Percentiles rank a stretch among this genome's conserved stretches.
phyloP scores from a whole-genome alignment of 345 rosid species.

The Eucalyptus tenuipes region DNA sequence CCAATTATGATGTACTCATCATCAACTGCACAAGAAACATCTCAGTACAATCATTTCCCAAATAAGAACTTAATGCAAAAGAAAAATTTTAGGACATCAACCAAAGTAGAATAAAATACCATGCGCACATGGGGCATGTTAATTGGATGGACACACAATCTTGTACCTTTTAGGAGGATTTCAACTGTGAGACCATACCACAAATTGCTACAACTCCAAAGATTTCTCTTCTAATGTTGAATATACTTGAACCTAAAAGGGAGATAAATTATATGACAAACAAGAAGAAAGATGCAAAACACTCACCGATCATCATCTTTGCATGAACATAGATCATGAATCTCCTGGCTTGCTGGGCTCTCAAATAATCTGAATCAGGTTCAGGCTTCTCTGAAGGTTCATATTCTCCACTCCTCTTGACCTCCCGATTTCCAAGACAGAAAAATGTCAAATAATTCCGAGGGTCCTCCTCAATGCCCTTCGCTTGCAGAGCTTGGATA shows the following conservation, averaged over 20 bases:
- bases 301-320: slow-evolving; percentile 96
- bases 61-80: not conserved
- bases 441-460: slow-evolving; percentile 83
- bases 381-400: slow-evolving; percentile 79
- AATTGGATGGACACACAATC: not conserved
- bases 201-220: not conserved
- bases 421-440: slow-evolving; percentile 92
- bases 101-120: too few species aligned
- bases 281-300: not conserved
- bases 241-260: not conserved
- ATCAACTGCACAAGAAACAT: slow-evolving; percentile 47
- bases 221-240: not conserved
- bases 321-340: slow-evolving; percentile 98
- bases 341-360: slow-evolving; percentile 95
- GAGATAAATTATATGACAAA: not conserved
- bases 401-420: slow-evolving; percentile 79
- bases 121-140: not conserved
- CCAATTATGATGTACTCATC: slow-evolving; percentile 95
- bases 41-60: not conserved
- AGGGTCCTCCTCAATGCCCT: slow-evolving; percentile 66
- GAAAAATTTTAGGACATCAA: not conserved
- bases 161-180: not conserved
- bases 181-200: not conserved
- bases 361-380: slow-evolving; percentile 62
- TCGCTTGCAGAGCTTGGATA: slow-evolving; percentile 58